These are phyloP conservation scores for Aspergillus indologenus DNA, from an alignment of 495 filamentous ascomycete genomes.

Conservation along the genomic window DNA sequence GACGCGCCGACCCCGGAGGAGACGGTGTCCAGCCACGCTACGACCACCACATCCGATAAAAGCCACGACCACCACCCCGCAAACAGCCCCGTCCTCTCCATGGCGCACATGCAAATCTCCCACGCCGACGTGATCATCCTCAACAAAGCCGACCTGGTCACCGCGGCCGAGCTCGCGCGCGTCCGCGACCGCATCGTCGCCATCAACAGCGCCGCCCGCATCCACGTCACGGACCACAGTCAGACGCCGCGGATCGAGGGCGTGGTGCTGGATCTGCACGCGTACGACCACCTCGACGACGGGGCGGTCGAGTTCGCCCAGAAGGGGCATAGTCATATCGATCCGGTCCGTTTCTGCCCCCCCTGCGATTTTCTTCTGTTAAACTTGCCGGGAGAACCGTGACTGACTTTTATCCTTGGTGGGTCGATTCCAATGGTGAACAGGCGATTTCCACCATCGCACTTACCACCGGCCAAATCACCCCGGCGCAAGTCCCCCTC, in stretches of 20 bases:
- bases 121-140: slow-evolving; percentile 95
- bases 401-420: no score
- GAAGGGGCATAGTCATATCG: slow-evolving; percentile 76
- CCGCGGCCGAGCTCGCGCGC: slow-evolving; percentile 56
- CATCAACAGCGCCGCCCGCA: slow-evolving; percentile 87
- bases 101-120: slow-evolving; percentile 92
- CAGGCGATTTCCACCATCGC: slow-evolving; percentile 87
- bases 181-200: slow-evolving; percentile 66
- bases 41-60: slow-evolving; percentile 35
- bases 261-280: slow-evolving; percentile 83
- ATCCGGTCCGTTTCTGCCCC: slow-evolving; percentile 65
- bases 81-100: slow-evolving; percentile 73
- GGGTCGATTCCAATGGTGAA: no score
- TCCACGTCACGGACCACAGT: slow-evolving; percentile 77
- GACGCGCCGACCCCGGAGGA: slow-evolving; percentile 68
- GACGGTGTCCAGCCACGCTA: slow-evolving; percentile 29
- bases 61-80: slow-evolving; percentile 46
- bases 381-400: no score
- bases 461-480: slow-evolving; percentile 58
- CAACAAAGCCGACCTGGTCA: slow-evolving; percentile 93
- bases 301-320: slow-evolving; percentile 53
- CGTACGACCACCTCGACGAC: slow-evolving; percentile 76
- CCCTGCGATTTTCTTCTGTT: no score
- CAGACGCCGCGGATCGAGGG: slow-evolving; percentile 78
- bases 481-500: slow-evolving; percentile 46